Conservation (phyloP, 306 rosid genomes). For the Citrullus colocynthis region DNA sequence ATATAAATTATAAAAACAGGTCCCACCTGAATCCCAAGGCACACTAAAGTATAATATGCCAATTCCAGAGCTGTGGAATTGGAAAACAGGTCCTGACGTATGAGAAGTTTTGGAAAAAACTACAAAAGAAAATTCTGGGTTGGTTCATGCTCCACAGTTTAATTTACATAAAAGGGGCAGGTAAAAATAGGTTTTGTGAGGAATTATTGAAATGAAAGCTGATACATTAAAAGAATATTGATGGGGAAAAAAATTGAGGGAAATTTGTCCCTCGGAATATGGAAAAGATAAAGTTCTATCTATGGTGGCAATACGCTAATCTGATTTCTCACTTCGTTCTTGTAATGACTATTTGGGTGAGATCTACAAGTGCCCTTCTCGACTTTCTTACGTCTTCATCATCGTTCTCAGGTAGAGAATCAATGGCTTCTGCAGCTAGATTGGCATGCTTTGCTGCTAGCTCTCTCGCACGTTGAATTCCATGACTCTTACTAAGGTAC, state of each 20-base stretch:
- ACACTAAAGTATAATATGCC: neutral
- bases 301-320: neutral
- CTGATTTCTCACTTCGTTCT: slow-evolving; percentile 49
- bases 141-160: neutral
- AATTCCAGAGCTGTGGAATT: neutral
- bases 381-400: slow-evolving; percentile 69
- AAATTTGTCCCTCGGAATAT: neutral
- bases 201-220: slow-evolving; percentile 1
- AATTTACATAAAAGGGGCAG: neutral
- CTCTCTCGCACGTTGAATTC: slow-evolving; percentile 74
- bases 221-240: neutral
- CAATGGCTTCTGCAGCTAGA: slow-evolving; percentile 79
- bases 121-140: neutral
- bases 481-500: slow-evolving; percentile 74
- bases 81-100: neutral
- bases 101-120: neutral
- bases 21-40: too few species aligned
- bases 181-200: neutral
- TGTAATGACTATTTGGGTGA: slow-evolving; percentile 67
- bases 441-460: slow-evolving; percentile 74
- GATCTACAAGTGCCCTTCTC: slow-evolving; percentile 77
- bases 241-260: neutral
- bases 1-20: too few species aligned
- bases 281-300: neutral
- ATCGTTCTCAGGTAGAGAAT: slow-evolving; percentile 54